Conservation (phyloP, 2,329 filamentous ascomycete species). For the Ophiostoma fasciatum region DNA sequence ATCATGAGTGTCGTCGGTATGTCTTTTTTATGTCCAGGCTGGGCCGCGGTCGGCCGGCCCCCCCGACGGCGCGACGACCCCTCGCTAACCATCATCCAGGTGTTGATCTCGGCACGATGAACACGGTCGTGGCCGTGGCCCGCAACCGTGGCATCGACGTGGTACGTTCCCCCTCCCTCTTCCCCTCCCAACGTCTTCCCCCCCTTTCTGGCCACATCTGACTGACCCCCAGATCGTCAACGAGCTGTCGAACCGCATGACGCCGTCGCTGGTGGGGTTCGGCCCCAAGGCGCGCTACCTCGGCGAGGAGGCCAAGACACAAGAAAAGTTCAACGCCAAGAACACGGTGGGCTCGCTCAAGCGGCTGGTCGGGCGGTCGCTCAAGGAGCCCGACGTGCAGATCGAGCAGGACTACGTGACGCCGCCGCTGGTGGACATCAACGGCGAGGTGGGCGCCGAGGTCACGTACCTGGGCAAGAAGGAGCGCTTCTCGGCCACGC, state of each 20-base stretch:
- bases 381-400: conserved; percentile 83
- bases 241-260: conserved; percentile 96
- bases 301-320: conserved; percentile 91
- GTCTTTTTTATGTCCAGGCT: too few relatives aligned
- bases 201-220: conserved; percentile 1
- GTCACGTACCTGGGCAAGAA: conserved; percentile 89
- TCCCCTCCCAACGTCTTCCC: background rate
- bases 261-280: conserved; percentile 94
- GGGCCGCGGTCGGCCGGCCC: too few relatives aligned
- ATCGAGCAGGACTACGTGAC: conserved; percentile 87
- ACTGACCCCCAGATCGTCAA: conserved; percentile 64
- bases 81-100: conserved; percentile 29
- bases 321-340: conserved; percentile 98
- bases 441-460: conserved; percentile 90
- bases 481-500: conserved; percentile 85
- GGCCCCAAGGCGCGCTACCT: conserved; percentile 87
- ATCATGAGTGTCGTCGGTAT: conserved; percentile 14
- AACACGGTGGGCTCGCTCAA: conserved; percentile 93
- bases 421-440: conserved; percentile 71
- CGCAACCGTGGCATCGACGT: conserved; percentile 98
- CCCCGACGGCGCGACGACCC: too few relatives aligned
- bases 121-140: conserved; percentile 94
- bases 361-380: conserved; percentile 73
- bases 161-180: conserved; percentile 43
- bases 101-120: conserved; percentile 90